Evolutionary conservation across 805 yeast genomes (phyloP).

Genomic region (Grigorovia humatica): DNA sequence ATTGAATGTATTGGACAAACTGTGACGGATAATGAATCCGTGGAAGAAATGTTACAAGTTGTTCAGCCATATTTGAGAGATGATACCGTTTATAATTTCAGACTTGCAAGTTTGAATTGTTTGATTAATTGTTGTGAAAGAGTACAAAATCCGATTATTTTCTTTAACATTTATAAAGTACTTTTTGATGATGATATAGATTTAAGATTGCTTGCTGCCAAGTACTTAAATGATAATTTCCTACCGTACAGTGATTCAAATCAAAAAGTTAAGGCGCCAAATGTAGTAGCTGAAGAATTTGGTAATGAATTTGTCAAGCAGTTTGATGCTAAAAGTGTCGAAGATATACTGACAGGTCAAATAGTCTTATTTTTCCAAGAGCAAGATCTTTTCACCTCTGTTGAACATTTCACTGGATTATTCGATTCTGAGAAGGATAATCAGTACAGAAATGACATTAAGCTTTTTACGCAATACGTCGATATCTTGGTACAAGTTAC

Average conservation of each 20-base stretch:
- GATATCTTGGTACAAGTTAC: not conserved
- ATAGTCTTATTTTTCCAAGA: conserved; percentile 7
- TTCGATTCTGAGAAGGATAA: conserved; percentile 63
- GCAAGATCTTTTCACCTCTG: conserved; percentile 11
- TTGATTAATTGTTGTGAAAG: conserved; percentile 9
- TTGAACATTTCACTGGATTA: conserved; percentile 29
- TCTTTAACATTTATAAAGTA: conserved; percentile 27
- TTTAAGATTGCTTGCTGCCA: conserved; percentile 40
- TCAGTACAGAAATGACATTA: conserved; percentile 46
- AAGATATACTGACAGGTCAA: not conserved
- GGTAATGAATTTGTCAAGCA: not conserved
- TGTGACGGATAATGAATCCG: conserved; percentile 21
- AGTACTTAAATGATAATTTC: conserved; percentile 29
- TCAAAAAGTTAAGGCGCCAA: not conserved
- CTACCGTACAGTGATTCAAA: no score
- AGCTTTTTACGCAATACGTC: conserved; percentile 6
- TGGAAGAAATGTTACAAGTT: conserved; percentile 6
- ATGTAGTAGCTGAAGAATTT: not conserved
- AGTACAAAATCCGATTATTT: conserved; percentile 5
- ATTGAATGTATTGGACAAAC: conserved; percentile 42
- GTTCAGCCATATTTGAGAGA: conserved; percentile 11
- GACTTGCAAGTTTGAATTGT: conserved; percentile 20
- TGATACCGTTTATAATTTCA: conserved; percentile 14
- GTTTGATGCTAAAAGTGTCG: not conserved
- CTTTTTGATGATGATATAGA: conserved; percentile 61